Evolutionary conservation across 805 yeast genomes (phyloP), one percentile per base, ranked within the genome.

Genomic region (Metschnikowia noctiluminum): DNA sequence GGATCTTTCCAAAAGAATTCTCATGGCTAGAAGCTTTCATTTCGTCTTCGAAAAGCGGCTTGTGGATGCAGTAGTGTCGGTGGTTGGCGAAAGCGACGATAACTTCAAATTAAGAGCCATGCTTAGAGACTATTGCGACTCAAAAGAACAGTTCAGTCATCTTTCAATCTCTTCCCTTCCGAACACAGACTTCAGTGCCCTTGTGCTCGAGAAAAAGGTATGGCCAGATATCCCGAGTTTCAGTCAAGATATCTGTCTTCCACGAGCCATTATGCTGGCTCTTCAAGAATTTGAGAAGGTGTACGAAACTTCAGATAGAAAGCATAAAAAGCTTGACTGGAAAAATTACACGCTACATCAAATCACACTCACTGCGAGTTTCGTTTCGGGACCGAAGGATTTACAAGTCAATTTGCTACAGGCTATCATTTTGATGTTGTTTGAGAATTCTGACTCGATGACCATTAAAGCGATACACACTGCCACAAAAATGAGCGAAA

Each of bases 321-420:
- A 59, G 28, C 68, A 63, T 46, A 60, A 46, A 3, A 40, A 34
- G n/a, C 59, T 75, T 13, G 70, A 74, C 50, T 77, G 81, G 81
- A 64, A 62, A 32, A 62, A 60, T 44, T 70, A 65, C 42, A 63
- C 71, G 14, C 59, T 76, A 14, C 80, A 77, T 45, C 75, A 74
- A 50, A 49, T 77, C 15, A 54, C 59, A 0, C 61, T 77, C 13
- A 49, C 53, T 12, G 66, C 66, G 2, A 50, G 58, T 16, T 75
- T 76, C 52, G 59, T 59, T 13, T 51, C 51, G 11, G 71, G 66
- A 0, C 40, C 56, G 8, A 69, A 68, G 43, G 74, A 69, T 27
- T 57, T 73, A 31, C 51, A 50, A 2, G 68, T 77, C 15, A 74
- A 76, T 36, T 53, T 76, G n/a, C 66, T 71, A 40, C 80, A 77